phyloP scores from a whole-genome alignment of 2,329 filamentous ascomycete species.

The Monilinia laxa region DNA sequence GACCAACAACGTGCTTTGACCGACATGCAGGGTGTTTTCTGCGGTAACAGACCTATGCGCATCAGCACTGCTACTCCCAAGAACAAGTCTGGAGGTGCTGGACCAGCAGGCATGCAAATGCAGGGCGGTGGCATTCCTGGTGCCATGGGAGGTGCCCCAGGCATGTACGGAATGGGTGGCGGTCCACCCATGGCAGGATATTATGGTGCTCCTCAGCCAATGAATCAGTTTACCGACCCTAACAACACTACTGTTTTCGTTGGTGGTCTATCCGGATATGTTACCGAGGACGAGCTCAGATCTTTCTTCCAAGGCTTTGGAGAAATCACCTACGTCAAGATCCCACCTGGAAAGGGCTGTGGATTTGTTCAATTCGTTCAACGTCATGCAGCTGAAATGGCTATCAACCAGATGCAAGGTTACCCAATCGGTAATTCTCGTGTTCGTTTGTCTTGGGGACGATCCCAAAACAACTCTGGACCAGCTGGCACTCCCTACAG shows the following conservation, averaged over 20 bases:
- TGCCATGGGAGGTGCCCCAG: slow-evolving; percentile 47
- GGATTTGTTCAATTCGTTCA: slow-evolving; percentile 99
- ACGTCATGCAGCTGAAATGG: slow-evolving; percentile 98
- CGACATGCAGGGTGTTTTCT: slow-evolving; percentile 99
- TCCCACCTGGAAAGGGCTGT: slow-evolving; percentile 97
- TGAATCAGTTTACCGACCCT: slow-evolving; percentile 99
- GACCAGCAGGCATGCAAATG: slow-evolving; percentile 52
- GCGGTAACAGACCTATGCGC: slow-evolving; percentile 96
- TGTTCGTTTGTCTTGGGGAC: slow-evolving; percentile 95
- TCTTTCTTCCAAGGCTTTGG: slow-evolving; percentile 99
- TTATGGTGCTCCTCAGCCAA: slow-evolving; percentile 71
- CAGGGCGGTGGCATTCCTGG: slow-evolving; percentile 49
- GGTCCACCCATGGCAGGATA: slow-evolving; percentile 61
- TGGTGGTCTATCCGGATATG: slow-evolving; percentile 92
- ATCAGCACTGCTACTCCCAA: slow-evolving; percentile 98
- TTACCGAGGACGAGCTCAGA: slow-evolving; percentile 98
- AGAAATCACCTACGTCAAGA: slow-evolving; percentile 99
- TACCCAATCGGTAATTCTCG: slow-evolving; percentile 99
- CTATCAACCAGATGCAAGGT: slow-evolving; percentile 99
- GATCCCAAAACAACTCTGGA: slow-evolving; percentile 98
- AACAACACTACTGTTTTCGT: slow-evolving; percentile 99
- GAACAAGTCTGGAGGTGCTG: slow-evolving; percentile 65
- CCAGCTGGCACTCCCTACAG: slow-evolving; percentile 94
- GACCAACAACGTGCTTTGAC: slow-evolving; percentile 94
- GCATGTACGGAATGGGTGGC: slow-evolving; percentile 67